Evolutionary conservation across 1,284 basidiomycete genomes (phyloP).

Genomic region (Heliocybe sulcata): DNA sequence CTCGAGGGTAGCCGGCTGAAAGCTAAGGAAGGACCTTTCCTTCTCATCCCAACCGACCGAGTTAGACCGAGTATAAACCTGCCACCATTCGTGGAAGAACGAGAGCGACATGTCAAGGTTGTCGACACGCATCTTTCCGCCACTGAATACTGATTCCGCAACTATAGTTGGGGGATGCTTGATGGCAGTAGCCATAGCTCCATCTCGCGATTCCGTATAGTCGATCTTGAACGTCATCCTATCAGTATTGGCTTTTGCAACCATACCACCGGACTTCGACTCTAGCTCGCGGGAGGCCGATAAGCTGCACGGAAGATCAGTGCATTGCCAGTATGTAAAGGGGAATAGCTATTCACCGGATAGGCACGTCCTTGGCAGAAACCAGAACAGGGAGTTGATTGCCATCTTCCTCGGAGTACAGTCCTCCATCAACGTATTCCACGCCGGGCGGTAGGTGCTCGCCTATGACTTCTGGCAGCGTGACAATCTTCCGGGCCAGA

Average conservation of each 20-base stretch:
- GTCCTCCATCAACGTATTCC: slow-evolving; percentile 10
- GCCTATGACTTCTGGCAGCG: slow-evolving; percentile 10
- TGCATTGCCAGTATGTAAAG: neutral
- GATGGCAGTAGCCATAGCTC: neutral
- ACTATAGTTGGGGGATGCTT: slow-evolving; percentile 1
- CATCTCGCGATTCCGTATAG: neutral
- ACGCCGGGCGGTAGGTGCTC: slow-evolving; percentile 10
- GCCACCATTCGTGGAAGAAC: slow-evolving; percentile 3
- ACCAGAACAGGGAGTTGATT: slow-evolving; percentile 10
- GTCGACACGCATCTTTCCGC: neutral
- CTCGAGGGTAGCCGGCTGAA: slow-evolving; percentile 4
- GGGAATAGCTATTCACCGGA: slow-evolving; percentile 6
- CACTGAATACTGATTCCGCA: neutral
- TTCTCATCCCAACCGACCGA: neutral
- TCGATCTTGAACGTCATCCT: neutral
- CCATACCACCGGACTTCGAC: neutral
- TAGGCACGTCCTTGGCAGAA: slow-evolving; percentile 9
- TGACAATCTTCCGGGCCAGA: slow-evolving; percentile 9
- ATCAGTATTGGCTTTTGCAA: neutral
- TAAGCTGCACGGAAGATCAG: neutral
- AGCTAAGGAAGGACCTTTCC: neutral
- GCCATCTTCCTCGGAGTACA: slow-evolving; percentile 9
- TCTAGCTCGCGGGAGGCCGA: neutral
- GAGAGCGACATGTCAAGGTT: neutral
- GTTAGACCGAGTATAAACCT: neutral